Base-by-base conservation (phyloP, 164 flowering plant genomes). In the Santalum album region DNA sequence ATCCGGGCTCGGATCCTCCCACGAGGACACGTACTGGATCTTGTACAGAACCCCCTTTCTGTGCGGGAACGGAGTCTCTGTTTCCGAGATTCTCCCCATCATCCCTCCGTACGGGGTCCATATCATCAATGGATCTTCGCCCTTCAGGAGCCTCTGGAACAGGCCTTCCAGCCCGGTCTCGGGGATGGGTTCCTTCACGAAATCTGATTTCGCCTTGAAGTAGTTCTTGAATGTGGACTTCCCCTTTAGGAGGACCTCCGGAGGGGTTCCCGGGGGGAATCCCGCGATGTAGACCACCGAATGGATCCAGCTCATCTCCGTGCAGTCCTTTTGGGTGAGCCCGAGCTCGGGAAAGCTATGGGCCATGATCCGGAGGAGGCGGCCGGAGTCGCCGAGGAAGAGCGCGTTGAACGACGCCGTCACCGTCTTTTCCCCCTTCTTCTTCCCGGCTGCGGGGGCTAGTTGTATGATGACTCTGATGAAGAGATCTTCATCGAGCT, bases 141-240 rank as follows among this genome's bases (percentile, higher is more conserved):
- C 27, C 51, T 7, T 5, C 51, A 3, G 26, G 27, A 49, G 16
- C 27, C 51, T 22, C 27, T 24, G 6, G 27, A 7, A 10, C 26
- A 49, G 51, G 14, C 27, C 27, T 17, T 22, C 27, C 10, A 49
- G 17, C 12, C 26, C 51, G n/a, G 18, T 22, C 27, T 22, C 26
- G 9, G 51, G 51, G 12, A 49, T 22, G 18, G 32, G 27, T 6
- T 23, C 5, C 32, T 6, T 49, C 26, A 25, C 51, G 18, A 49
- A 22, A 27, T 49, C 51, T n/a, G 51, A 49, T 18, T 49, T 49
- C 4, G 51, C 51, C 51, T 49, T 49, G 51, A 49, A 49, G 19
- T 49, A 25, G 32, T 49, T 49, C 51, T 22, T 4, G 51, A 49
- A 49, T 3, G 27, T 6, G 12, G 51, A 2, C 27, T 22, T 49